Evolutionary conservation across 2,329 filamentous ascomycete genomes (phyloP), one percentile per base, ranked within the genome.

Genomic region (Colletotrichum truncatum): DNA sequence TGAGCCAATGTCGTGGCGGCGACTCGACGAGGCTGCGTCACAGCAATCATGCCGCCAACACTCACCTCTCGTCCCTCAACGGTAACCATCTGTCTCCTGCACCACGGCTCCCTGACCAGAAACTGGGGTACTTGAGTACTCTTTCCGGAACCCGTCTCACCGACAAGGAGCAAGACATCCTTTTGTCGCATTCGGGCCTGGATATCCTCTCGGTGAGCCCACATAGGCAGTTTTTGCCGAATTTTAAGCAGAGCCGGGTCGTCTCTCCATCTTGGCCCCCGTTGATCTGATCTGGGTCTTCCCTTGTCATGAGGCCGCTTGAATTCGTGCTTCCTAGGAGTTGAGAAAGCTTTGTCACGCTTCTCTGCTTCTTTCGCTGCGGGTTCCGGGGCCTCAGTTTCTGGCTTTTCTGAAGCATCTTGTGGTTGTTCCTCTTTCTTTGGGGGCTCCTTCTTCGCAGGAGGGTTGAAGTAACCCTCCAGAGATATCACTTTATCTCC

Each of bases 101-200:
- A 97, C 94, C 94, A 98, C 6, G 87, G 79, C 73, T 98, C 92
- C 25, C 82, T 78, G 46, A 91, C 87, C 7, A 99, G 81, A 68
- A 97, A 98, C 73, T 98, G 96, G 0, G 96, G 95, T 0, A 98
- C 90, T 78, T 99, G 96, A 0, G 96, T 99, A 81, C 93, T 97
- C 80, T 99, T 99, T 75, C 96, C 96, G 12, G 93, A 97, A 75
- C 96, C 96, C 0, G 96, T 99, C 77, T 98, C 95, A 80, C 95
- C 95, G 3, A 96, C 91, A 12, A 99, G 81, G 0, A 99, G 84
- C 54, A 99, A 86, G 1, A 97, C 88, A 72, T 97, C 88, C 67
- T 88, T 89, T 32, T 87, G 80, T 11, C 82, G 81, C 6, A 97
- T 79, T 2, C 87, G 82, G 14, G 82, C 74, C 34, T 89, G 88